phyloP scores from a whole-genome alignment of 2,329 filamentous ascomycete genomes.

The Akanthomyces uredinophilus region DNA sequence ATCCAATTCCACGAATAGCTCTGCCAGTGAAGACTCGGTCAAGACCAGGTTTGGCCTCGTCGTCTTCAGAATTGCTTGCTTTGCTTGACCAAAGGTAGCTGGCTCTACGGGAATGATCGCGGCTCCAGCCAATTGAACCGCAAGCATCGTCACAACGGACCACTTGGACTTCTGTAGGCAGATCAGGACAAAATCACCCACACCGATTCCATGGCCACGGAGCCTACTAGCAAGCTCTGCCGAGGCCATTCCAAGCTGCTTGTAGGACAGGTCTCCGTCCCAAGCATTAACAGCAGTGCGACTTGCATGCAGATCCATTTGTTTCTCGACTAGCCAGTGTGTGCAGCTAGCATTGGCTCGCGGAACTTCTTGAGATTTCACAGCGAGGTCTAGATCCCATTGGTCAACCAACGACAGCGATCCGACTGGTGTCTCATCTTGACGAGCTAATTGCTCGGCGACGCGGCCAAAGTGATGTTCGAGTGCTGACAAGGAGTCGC shows the following conservation, averaged over 20 bases:
- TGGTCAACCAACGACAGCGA: background rate
- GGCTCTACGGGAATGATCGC: background rate
- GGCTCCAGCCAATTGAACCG: background rate
- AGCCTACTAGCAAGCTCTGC: background rate
- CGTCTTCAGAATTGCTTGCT: background rate
- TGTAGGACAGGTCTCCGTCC: slow-evolving; percentile 9
- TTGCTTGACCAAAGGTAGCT: background rate
- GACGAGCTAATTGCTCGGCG: background rate
- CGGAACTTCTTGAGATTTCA: background rate
- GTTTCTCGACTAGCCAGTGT: slow-evolving; percentile 3
- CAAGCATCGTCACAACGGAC: background rate
- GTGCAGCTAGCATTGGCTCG: background rate
- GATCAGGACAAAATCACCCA: background rate
- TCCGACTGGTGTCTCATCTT: background rate
- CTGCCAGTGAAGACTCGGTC: background rate
- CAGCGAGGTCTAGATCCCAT: background rate
- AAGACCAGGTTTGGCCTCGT: background rate
- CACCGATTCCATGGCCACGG: background rate
- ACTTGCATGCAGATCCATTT: background rate
- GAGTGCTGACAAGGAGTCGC: background rate
- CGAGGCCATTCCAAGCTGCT: slow-evolving; percentile 1
- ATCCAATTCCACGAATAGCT: background rate
- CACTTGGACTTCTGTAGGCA: background rate
- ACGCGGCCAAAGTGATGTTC: background rate
- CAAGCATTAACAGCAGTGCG: slow-evolving; percentile 3